phyloP scores from a whole-genome alignment of 108 stramenopile species.

The Cyclotella choctawhatcheeana region DNA sequence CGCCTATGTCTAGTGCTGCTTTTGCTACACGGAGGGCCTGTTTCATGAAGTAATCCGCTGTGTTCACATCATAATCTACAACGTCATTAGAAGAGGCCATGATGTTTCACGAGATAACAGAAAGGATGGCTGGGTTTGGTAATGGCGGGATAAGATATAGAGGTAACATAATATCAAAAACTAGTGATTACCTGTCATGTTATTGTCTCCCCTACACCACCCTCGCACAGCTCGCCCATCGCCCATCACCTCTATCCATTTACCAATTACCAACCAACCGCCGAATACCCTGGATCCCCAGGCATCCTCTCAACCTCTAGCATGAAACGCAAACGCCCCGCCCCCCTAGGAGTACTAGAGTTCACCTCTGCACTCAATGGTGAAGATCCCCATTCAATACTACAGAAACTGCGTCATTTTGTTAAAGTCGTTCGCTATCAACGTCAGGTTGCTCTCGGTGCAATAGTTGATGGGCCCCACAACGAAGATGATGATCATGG shows the following conservation, averaged over 20 bases:
- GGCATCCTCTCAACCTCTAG: not conserved
- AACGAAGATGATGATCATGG: conserved; percentile 34
- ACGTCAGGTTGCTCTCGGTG: conserved; percentile 48
- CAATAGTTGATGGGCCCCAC: not conserved
- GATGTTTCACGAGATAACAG: too few relatives aligned
- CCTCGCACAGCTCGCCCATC: not conserved
- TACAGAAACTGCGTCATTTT: conserved; percentile 62
- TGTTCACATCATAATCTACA: not conserved
- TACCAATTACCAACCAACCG: not conserved
- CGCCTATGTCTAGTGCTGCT: conserved; percentile 69
- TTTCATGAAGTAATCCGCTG: conserved; percentile 59
- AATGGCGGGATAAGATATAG: not conserved
- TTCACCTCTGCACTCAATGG: conserved; percentile 82
- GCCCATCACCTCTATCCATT: not conserved
- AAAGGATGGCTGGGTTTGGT: not conserved
- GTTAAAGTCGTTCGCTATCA: conserved; percentile 51
- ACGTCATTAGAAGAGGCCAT: not conserved
- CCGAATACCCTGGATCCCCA: too few relatives aligned
- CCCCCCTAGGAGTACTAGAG: conserved; percentile 71
- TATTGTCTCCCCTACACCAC: too few relatives aligned
- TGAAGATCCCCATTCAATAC: conserved; percentile 65
- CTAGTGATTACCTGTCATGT: too few relatives aligned
- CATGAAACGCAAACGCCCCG: conserved; percentile 26
- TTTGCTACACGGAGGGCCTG: conserved; percentile 74
- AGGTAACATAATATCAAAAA: too few relatives aligned